Conservation (phyloP, 2,329 filamentous ascomycete genomes). For the Fusarium sp. region DNA sequence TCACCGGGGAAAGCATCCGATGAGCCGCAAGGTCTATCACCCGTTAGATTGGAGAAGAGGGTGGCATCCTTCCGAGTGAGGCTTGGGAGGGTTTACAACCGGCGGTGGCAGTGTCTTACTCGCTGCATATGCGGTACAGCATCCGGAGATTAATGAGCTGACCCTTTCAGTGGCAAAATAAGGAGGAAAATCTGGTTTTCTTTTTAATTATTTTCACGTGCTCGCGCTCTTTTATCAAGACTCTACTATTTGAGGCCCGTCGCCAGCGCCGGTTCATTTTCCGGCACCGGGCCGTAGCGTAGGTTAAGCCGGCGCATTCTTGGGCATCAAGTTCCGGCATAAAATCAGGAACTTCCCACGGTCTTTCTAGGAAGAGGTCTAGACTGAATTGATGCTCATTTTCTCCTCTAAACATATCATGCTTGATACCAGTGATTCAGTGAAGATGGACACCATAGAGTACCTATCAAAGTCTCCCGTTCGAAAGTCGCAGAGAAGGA, state of each 20-base stretch:
- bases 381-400: neutral
- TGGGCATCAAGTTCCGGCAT: conserved; percentile 1
- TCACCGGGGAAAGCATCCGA: conserved; percentile 11
- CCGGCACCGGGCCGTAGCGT: conserved; percentile 21
- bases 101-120: conserved; percentile 18
- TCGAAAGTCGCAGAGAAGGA: conserved; percentile 14
- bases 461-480: neutral
- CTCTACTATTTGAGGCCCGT: neutral
- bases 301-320: conserved; percentile 5
- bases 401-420: too few species aligned
- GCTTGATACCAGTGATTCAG: neutral
- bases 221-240: neutral
- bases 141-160: neutral
- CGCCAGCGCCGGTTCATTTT: conserved; percentile 9
- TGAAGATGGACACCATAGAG: conserved; percentile 2
- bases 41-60: neutral
- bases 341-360: neutral
- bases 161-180: neutral
- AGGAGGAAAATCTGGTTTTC: neutral
- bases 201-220: neutral
- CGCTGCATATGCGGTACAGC: neutral
- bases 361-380: neutral
- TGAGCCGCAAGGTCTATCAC: conserved; percentile 1
- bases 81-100: conserved; percentile 5
- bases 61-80: neutral